Evolutionary conservation across 108 stramenopile species (phyloP).

Genomic region (Conticribra weissflogii): DNA sequence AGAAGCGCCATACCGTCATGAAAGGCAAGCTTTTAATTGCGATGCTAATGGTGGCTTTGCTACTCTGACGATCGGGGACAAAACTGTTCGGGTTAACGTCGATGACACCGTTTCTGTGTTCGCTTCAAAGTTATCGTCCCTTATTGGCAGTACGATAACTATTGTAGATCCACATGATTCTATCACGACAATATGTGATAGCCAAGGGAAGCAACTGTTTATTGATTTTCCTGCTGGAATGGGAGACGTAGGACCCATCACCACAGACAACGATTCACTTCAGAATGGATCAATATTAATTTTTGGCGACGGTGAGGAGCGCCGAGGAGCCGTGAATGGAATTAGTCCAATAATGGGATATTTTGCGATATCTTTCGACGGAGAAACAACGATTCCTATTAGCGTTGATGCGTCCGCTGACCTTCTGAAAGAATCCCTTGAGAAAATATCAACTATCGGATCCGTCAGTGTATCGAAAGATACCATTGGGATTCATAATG

Average conservation of each 20-base stretch:
- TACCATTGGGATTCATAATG: constrained; percentile 18
- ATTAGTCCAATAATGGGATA: constrained; percentile 44
- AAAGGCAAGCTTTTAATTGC: constrained; percentile 60
- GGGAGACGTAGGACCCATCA: constrained; percentile 32
- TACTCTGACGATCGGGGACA: constrained; percentile 26
- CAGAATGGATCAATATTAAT: constrained; percentile 34
- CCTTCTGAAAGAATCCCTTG: constrained; percentile 56
- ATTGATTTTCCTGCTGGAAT: constrained; percentile 32
- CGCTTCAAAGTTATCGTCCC: constrained; percentile 16
- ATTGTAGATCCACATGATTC: constrained; percentile 23
- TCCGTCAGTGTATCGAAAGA: constrained; percentile 52
- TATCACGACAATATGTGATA: constrained; percentile 20
- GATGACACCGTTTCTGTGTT: constrained; percentile 32
- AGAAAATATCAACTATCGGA: constrained; percentile 53
- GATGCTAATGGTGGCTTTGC: constrained; percentile 42
- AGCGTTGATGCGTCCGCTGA: constrained; percentile 54
- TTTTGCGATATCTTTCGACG: constrained; percentile 21
- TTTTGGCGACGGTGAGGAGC: constrained; percentile 33
- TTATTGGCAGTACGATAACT: constrained; percentile 22
- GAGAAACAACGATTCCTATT: constrained; percentile 41
- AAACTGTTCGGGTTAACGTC: constrained; percentile 29
- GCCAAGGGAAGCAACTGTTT: constrained; percentile 17
- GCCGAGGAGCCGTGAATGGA: constrained; percentile 33
- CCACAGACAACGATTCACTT: constrained; percentile 22
- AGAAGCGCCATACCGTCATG: constrained; percentile 65